Evolutionary conservation across 345 rosid genomes (phyloP).

Genomic region (Aethionema arabicum): DNA sequence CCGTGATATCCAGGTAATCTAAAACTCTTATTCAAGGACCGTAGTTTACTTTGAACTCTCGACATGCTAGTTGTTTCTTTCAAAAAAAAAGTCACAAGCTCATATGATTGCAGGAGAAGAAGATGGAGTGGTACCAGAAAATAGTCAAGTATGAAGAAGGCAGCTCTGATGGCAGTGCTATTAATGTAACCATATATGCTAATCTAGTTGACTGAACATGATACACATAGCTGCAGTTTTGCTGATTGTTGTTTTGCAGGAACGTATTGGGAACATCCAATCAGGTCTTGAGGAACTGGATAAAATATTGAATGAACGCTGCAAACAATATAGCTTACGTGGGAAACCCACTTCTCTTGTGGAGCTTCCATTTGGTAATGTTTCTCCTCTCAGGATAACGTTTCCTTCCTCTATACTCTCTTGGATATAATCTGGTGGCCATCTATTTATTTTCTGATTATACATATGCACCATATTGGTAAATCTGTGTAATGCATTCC

Average conservation of each 20-base stretch:
- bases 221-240: slow-evolving; percentile 24
- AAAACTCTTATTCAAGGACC: slow-evolving; percentile 20
- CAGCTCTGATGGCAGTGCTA: slow-evolving; percentile 48
- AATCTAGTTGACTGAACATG: slow-evolving; percentile 20
- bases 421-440: too few relatives aligned
- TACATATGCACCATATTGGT: not conserved
- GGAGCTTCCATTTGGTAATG: slow-evolving; percentile 93
- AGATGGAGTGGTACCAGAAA: slow-evolving; percentile 86
- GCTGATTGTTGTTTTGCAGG: slow-evolving; percentile 50
- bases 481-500: too few relatives aligned
- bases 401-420: too few relatives aligned
- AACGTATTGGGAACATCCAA: slow-evolving; percentile 64
- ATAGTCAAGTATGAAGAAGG: slow-evolving; percentile 81
- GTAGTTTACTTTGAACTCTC: slow-evolving; percentile 14
- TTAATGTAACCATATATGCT: slow-evolving; percentile 49
- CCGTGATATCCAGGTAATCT: slow-evolving; percentile 90
- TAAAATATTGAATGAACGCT: slow-evolving; percentile 77
- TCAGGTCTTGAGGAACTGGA: slow-evolving; percentile 78
- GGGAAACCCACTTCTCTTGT: slow-evolving; percentile 79
- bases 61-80: slow-evolving; percentile 17
- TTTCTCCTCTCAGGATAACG: slow-evolving; percentile 23
- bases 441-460: slow-evolving; percentile 7
- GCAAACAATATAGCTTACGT: slow-evolving; percentile 91
- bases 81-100: not conserved
- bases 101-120: slow-evolving; percentile 63